Percentiles rank a stretch among this genome's conserved stretches.
phyloP scores from a whole-genome alignment of 768 basidiomycete species.

The Pleurotus tuoliensis region DNA sequence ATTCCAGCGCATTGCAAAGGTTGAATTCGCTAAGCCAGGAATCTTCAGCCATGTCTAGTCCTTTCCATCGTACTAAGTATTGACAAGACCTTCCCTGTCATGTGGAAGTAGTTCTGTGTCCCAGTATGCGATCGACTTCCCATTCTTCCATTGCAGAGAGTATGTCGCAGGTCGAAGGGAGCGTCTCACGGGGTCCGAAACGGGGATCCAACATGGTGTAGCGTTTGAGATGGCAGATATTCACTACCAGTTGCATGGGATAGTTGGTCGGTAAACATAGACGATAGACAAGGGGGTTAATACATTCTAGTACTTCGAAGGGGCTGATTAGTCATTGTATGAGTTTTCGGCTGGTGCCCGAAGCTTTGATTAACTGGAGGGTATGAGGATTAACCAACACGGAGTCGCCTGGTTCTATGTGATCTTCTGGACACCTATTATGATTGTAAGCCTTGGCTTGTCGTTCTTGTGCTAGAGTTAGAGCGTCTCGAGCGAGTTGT shows the following conservation, averaged over 20 bases:
- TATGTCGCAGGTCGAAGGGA: not conserved
- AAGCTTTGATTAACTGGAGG: slow-evolving; percentile 15
- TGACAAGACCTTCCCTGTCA: not conserved
- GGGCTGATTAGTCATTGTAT: slow-evolving; percentile 18
- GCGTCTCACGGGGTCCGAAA: no score
- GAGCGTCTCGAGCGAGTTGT: slow-evolving; percentile 11
- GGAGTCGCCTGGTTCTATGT: not conserved
- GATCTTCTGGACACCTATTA: slow-evolving; percentile 5
- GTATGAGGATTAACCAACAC: slow-evolving; percentile 24
- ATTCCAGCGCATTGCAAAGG: not conserved
- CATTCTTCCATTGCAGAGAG: not conserved
- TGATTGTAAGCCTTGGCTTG: slow-evolving; percentile 20
- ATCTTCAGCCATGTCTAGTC: not conserved
- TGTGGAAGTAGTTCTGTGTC: not conserved
- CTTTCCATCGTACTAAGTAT: not conserved
- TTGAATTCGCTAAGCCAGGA: not conserved
- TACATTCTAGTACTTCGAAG: slow-evolving; percentile 20
- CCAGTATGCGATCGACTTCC: not conserved
- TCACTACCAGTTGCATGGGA: slow-evolving; percentile 21
- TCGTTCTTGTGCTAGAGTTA: slow-evolving; percentile 16
- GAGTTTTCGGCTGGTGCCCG: slow-evolving; percentile 21
- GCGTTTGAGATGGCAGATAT: slow-evolving; percentile 6
- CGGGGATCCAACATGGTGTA: no score
- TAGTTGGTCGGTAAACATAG: slow-evolving; percentile 19
- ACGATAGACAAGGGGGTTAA: slow-evolving; percentile 20